Evolutionary conservation across 208 protist genomes (phyloP).

Genomic region (Phytomonas francai): DNA sequence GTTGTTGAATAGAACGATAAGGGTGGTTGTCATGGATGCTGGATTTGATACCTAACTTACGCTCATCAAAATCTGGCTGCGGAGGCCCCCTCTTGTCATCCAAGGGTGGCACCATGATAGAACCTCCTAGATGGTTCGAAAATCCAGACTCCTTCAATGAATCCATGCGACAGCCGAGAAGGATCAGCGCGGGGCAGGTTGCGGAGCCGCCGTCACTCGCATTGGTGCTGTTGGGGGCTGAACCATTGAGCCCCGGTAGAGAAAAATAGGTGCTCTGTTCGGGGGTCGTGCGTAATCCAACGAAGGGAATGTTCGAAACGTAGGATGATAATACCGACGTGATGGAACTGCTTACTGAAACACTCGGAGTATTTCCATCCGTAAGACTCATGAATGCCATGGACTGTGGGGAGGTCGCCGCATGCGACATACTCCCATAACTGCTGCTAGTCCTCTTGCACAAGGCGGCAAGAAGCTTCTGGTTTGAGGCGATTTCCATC

Average conservation of each 20-base stretch:
- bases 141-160: neutral
- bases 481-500: constrained; percentile 29
- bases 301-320: neutral
- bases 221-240: neutral
- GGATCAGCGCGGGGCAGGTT: neutral
- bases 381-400: neutral
- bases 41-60: neutral
- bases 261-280: neutral
- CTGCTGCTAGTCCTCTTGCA: neutral
- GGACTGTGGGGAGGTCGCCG: neutral
- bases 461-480: constrained; percentile 7
- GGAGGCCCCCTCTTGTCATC: neutral
- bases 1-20: neutral
- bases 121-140: neutral
- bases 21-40: neutral
- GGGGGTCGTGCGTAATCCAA: neutral
- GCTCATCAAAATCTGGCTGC: neutral
- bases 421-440: neutral
- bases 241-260: neutral
- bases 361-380: neutral
- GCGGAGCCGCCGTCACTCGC: neutral
- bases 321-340: neutral
- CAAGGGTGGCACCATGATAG: neutral
- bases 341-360: neutral
- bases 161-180: neutral